phyloP scores from a whole-genome alignment of 108 stramenopile genomes.

The Conticribra guillardii region DNA sequence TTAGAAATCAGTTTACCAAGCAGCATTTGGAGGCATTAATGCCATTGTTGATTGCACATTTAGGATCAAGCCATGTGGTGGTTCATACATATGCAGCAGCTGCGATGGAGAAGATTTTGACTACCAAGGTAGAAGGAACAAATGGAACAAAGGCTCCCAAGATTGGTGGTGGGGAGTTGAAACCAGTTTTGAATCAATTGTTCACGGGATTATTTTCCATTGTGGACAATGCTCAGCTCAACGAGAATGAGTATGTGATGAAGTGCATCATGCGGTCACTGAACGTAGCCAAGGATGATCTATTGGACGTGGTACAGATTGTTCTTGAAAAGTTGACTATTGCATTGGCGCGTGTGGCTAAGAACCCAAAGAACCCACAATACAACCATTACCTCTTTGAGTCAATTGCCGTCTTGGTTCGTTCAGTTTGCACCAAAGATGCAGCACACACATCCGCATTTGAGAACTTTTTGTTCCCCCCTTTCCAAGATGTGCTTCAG shows the following conservation, averaged over 20 bases:
- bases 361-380: slow-evolving; percentile 95
- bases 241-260: slow-evolving; percentile 98
- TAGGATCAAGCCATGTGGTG: slow-evolving; percentile 78
- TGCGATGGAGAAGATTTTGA: slow-evolving; percentile 89
- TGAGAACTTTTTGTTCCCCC: slow-evolving; percentile 92
- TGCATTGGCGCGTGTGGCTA: slow-evolving; percentile 85
- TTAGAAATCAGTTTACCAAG: slow-evolving; percentile 91
- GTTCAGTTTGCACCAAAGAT: slow-evolving; percentile 77
- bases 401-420: slow-evolving; percentile 92
- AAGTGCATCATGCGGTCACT: slow-evolving; percentile 95
- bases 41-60: slow-evolving; percentile 74
- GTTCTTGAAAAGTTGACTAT: slow-evolving; percentile 86
- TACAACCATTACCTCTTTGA: slow-evolving; percentile 99
- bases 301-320: slow-evolving; percentile 83
- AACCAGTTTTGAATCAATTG: slow-evolving; percentile 78
- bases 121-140: slow-evolving; percentile 58
- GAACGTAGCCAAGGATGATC: slow-evolving; percentile 73
- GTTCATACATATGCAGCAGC: slow-evolving; percentile 96
- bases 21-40: slow-evolving; percentile 72
- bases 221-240: slow-evolving; percentile 76
- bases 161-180: slow-evolving; percentile 70
- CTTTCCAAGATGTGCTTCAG: slow-evolving; percentile 91
- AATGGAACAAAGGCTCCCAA: slow-evolving; percentile 55
- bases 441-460: slow-evolving; percentile 67
- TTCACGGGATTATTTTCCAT: slow-evolving; percentile 92